phyloP scores from a whole-genome alignment of 345 rosid genomes.

The Eucalyptus marginata region DNA sequence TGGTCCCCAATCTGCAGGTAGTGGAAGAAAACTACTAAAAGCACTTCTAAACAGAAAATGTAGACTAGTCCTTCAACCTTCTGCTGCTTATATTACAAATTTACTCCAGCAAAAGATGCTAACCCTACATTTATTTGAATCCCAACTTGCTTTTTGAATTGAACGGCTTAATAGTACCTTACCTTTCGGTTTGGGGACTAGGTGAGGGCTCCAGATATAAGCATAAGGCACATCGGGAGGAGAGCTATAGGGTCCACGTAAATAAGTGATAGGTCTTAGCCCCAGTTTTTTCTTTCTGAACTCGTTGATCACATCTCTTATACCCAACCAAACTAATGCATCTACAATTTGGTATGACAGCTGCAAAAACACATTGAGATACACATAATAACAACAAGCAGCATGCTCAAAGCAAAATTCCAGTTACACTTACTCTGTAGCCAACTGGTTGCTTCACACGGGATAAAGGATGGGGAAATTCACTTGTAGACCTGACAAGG shows the following conservation, averaged over 20 bases:
- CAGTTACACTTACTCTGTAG: slow-evolving; percentile 24
- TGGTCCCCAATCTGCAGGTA: slow-evolving; percentile 51
- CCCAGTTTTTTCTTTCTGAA: slow-evolving; percentile 35
- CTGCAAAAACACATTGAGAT: slow-evolving; percentile 4
- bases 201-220: slow-evolving; percentile 51
- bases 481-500: slow-evolving; percentile 35
- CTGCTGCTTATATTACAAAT: background rate
- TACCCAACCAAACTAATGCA: slow-evolving; percentile 39
- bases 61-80: background rate
- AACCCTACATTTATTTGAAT: background rate
- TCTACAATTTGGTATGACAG: slow-evolving; percentile 51
- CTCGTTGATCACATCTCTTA: slow-evolving; percentile 36
- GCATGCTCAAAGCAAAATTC: background rate
- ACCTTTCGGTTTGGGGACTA: slow-evolving; percentile 55
- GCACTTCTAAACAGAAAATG: background rate
- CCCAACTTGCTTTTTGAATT: background rate
- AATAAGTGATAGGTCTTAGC: slow-evolving; percentile 36
- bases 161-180: background rate
- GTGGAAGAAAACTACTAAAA: background rate
- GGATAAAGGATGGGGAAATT: slow-evolving; percentile 48
- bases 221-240: slow-evolving; percentile 30
- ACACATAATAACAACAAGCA: background rate
- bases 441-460: slow-evolving; percentile 38
- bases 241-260: slow-evolving; percentile 27
- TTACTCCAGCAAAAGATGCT: background rate